A percentile compares a stretch with the other conserved stretches of the same genome.
Evolutionary conservation across 768 basidiomycete species (phyloP).

Genomic region (Crucibulum laeve): DNA sequence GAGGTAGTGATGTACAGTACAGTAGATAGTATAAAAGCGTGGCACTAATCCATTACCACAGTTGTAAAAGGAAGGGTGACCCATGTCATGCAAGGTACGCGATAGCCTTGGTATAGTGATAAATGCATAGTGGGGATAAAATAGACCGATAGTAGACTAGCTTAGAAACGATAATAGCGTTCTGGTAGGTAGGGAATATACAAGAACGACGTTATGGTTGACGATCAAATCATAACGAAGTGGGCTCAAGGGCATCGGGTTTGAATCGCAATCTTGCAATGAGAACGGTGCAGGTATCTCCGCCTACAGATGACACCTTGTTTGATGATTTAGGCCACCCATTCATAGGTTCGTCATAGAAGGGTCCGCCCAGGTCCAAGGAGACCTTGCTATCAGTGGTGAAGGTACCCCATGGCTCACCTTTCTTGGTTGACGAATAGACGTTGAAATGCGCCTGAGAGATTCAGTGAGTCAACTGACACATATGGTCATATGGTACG

Average conservation of each 20-base stretch:
- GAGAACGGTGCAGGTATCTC: constrained; percentile 41
- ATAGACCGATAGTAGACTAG: no score
- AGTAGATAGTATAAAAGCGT: no score
- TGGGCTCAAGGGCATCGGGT: constrained; percentile 39
- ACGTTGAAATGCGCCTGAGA: constrained; percentile 50
- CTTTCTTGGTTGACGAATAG: constrained; percentile 32
- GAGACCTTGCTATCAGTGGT: constrained; percentile 33
- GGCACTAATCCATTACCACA: no score
- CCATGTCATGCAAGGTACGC: no score
- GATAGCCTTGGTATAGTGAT: no score
- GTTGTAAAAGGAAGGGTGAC: no score
- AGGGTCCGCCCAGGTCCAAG: constrained; percentile 26
- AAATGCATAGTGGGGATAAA: no score
- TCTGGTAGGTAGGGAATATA: no score
- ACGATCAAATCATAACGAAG: constrained; percentile 30
- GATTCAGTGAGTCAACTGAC: not conserved
- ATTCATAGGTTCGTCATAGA: constrained; percentile 24
- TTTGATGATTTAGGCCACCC: constrained; percentile 21
- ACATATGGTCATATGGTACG: not conserved
- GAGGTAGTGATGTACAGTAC: no score
- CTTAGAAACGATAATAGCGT: no score
- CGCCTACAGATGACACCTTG: constrained; percentile 35
- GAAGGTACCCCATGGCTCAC: constrained; percentile 57
- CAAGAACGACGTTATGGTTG: no score
- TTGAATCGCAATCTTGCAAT: constrained; percentile 48